Evolutionary conservation across 2,329 filamentous ascomycete genomes (phyloP).

Genomic region (Penicillium sp.): DNA sequence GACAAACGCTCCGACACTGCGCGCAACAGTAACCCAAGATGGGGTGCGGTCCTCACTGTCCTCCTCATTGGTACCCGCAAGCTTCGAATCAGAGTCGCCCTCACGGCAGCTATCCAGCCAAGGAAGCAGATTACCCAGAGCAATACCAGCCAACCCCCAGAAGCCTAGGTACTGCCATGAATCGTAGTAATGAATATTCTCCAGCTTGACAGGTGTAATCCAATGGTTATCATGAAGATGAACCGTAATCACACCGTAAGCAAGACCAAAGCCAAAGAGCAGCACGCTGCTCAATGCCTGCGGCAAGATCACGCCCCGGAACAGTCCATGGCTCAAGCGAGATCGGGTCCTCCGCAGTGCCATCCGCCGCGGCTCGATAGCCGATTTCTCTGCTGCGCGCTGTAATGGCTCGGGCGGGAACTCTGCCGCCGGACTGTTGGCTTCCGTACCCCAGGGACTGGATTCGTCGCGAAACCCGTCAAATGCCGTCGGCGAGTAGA

Average conservation of each 20-base stretch:
- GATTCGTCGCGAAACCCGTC: slow-evolving; percentile 55
- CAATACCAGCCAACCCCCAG: slow-evolving; percentile 79
- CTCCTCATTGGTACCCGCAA: slow-evolving; percentile 27
- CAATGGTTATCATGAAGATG: slow-evolving; percentile 69
- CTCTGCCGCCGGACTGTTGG: slow-evolving; percentile 61
- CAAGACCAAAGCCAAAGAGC: slow-evolving; percentile 74
- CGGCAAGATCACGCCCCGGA: slow-evolving; percentile 50
- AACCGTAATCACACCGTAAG: slow-evolving; percentile 78
- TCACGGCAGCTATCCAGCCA: slow-evolving; percentile 79
- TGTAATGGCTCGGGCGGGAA: slow-evolving; percentile 30
- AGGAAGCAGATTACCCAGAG: slow-evolving; percentile 74
- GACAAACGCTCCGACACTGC: slow-evolving; percentile 68
- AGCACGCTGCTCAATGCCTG: slow-evolving; percentile 58
- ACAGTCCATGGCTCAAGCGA: slow-evolving; percentile 36
- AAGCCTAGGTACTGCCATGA: slow-evolving; percentile 68
- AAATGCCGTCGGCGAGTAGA: slow-evolving; percentile 70
- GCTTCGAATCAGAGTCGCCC: slow-evolving; percentile 35
- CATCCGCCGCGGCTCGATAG: slow-evolving; percentile 24
- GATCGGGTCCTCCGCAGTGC: slow-evolving; percentile 33
- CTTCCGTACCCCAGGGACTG: slow-evolving; percentile 77
- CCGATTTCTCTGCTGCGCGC: slow-evolving; percentile 36
- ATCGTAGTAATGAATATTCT: slow-evolving; percentile 50
- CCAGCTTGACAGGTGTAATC: slow-evolving; percentile 61
- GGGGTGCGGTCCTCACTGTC: slow-evolving; percentile 28
- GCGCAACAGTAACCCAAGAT: slow-evolving; percentile 68